Percentiles rank a stretch among this genome's conserved stretches.
These are phyloP conservation scores for Capsicum baccatum DNA, from an alignment of 257 asterid genomes.

Conservation along the genomic window DNA sequence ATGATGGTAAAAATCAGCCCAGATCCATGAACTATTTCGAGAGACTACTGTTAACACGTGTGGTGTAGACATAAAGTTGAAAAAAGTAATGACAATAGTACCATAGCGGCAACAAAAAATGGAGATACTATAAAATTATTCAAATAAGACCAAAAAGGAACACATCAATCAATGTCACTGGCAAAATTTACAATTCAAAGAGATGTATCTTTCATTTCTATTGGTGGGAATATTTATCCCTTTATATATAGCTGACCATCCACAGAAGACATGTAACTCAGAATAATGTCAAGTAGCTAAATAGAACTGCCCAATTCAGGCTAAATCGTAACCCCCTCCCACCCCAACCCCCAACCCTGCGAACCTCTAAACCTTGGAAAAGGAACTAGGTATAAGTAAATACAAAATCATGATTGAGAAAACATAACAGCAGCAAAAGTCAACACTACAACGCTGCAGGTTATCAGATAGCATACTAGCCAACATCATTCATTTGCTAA, in stretches of 20 bases:
- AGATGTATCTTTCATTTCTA: neutral
- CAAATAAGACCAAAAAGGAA: neutral
- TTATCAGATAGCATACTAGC: neutral
- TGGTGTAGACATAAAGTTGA: neutral
- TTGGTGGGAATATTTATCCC: slow-evolving; percentile 2
- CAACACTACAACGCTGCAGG: neutral
- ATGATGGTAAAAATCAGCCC: neutral
- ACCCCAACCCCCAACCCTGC: too few species aligned
- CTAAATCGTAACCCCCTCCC: too few species aligned
- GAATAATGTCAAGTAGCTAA: neutral
- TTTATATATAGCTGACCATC: neutral
- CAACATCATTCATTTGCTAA: neutral
- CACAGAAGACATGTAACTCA: neutral
- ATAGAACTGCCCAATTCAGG: too few species aligned
- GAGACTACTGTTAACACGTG: neutral
- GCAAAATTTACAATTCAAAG: neutral
- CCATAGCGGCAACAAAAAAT: neutral
- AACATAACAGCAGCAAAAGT: neutral
- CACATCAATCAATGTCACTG: neutral
- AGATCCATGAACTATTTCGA: neutral
- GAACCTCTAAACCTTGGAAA: too few species aligned
- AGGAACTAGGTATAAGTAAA: too few species aligned
- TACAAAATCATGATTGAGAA: too few species aligned
- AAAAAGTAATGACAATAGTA: too few species aligned
- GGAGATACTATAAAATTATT: neutral